Evolutionary conservation across 2,329 filamentous ascomycete genomes (phyloP).

Genomic region (Tolypocladium tundrense): DNA sequence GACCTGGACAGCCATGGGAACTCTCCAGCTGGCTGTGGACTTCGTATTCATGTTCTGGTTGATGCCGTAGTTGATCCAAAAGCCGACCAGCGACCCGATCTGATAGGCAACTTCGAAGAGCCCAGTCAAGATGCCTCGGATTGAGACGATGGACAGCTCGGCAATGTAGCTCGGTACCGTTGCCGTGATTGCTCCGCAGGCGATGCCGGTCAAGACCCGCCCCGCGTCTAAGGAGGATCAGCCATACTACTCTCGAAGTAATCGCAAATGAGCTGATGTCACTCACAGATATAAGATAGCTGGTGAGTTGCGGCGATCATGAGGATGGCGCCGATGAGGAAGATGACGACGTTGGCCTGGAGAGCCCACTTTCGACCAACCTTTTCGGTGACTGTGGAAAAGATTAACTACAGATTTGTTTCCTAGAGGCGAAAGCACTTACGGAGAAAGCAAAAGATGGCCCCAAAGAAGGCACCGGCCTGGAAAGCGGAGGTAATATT

Average conservation of each 20-base stretch:
- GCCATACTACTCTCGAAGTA: constrained; percentile 19
- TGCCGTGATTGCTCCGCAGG: constrained; percentile 45
- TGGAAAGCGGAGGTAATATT: constrained; percentile 38
- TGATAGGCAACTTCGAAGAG: constrained; percentile 44
- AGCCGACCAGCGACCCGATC: constrained; percentile 39
- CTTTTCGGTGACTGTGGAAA: constrained; percentile 28
- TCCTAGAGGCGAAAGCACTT: background rate
- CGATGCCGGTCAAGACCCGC: constrained; percentile 46
- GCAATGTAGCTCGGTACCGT: constrained; percentile 55
- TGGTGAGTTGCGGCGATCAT: constrained; percentile 30
- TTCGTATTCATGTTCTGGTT: constrained; percentile 24
- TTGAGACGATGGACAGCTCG: constrained; percentile 48
- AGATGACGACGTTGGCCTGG: constrained; percentile 30
- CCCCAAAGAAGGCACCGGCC: constrained; percentile 43
- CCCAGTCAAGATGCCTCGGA: constrained; percentile 47
- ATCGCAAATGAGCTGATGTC: fast-evolving
- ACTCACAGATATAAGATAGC: constrained; percentile 31
- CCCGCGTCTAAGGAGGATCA: constrained; percentile 27
- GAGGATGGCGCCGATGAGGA: constrained; percentile 32
- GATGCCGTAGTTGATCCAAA: constrained; percentile 38
- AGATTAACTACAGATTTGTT: background rate
- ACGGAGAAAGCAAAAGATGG: constrained; percentile 34
- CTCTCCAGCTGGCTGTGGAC: constrained; percentile 30
- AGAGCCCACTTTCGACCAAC: constrained; percentile 41
- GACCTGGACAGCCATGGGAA: constrained; percentile 37